A percentile compares a stretch with the other conserved stretches of the same genome.
Conservation (phyloP, 1,284 basidiomycete genomes). For the Trichosporon sp. region DNA sequence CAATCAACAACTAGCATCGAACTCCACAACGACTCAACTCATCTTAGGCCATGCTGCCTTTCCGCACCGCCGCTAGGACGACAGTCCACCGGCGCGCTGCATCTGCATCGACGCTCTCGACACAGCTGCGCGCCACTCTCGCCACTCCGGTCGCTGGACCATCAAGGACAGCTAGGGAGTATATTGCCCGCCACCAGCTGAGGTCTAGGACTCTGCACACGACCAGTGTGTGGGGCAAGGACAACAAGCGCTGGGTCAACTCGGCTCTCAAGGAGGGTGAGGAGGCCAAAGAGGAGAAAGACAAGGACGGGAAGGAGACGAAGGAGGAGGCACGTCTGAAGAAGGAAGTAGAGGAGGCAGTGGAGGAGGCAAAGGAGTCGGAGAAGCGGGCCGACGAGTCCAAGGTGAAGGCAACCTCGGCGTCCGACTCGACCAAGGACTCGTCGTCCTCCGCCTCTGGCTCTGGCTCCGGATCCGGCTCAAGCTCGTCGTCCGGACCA, state of each 20-base stretch:
- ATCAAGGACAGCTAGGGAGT: constrained; percentile 16
- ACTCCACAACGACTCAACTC: not conserved
- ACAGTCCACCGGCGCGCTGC: constrained; percentile 9
- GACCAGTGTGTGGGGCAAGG: constrained; percentile 25
- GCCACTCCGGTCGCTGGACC: constrained; percentile 18
- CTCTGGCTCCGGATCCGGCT: constrained; percentile 1
- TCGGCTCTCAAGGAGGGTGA: constrained; percentile 20
- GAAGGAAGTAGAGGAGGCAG: constrained; percentile 12
- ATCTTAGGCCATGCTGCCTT: constrained; percentile 24
- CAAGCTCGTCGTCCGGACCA: not conserved
- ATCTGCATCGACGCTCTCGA: constrained; percentile 12
- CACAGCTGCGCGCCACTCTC: constrained; percentile 1
- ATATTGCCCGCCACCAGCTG: constrained; percentile 1
- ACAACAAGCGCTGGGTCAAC: constrained; percentile 45
- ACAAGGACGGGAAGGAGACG: constrained; percentile 19
- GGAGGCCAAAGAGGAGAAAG: constrained; percentile 13
- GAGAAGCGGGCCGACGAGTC: constrained; percentile 1
- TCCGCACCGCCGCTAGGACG: constrained; percentile 22
- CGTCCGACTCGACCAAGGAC: not conserved
- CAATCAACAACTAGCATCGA: not conserved
- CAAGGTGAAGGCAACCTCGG: constrained; percentile 5
- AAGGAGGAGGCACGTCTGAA: constrained; percentile 15
- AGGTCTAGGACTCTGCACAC: constrained; percentile 22
- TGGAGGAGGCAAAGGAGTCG: constrained; percentile 6
- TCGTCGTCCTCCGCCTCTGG: constrained; percentile 10